These are phyloP conservation scores for Verticillium nonalfalfae DNA, from an alignment of 2,329 filamentous ascomycete genomes.

Conservation along the genomic window DNA sequence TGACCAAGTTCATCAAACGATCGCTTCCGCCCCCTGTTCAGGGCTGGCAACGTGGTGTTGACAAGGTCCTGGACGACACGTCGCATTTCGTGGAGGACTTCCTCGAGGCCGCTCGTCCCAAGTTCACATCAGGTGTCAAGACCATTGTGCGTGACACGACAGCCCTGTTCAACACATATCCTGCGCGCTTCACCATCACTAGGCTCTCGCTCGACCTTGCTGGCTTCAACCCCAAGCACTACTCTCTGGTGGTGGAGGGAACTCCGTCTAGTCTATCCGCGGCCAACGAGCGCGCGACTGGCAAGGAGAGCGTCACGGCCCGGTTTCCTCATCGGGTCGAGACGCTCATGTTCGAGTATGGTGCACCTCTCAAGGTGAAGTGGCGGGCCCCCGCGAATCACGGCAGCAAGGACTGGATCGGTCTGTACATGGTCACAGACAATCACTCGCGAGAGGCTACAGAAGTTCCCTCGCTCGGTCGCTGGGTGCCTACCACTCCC, in stretches of 20 bases:
- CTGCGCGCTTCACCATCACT: slow-evolving; percentile 77
- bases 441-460: slow-evolving; percentile 83
- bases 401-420: slow-evolving; percentile 89
- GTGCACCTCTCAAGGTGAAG: slow-evolving; percentile 78
- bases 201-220: slow-evolving; percentile 73
- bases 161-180: slow-evolving; percentile 82
- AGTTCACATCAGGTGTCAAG: slow-evolving; percentile 77
- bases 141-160: slow-evolving; percentile 84
- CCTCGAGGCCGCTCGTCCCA: slow-evolving; percentile 77
- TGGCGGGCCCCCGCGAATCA: slow-evolving; percentile 89
- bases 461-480: slow-evolving; percentile 75
- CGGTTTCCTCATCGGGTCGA: slow-evolving; percentile 64
- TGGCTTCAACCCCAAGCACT: slow-evolving; percentile 72
- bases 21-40: slow-evolving; percentile 79
- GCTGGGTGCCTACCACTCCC: slow-evolving; percentile 78
- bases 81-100: slow-evolving; percentile 89
- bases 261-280: slow-evolving; percentile 45
- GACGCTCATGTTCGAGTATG: slow-evolving; percentile 79
- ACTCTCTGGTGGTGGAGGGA: slow-evolving; percentile 69
- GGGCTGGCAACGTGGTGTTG: slow-evolving; percentile 78
- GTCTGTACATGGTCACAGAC: slow-evolving; percentile 92
- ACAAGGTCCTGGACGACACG: slow-evolving; percentile 79
- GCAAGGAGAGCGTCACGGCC: slow-evolving; percentile 66
- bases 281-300: slow-evolving; percentile 55
- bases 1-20: slow-evolving; percentile 85